Evolutionary conservation across 1,139 yeast species (phyloP).

Genomic region (Pneumocystis wakefieldiae): DNA sequence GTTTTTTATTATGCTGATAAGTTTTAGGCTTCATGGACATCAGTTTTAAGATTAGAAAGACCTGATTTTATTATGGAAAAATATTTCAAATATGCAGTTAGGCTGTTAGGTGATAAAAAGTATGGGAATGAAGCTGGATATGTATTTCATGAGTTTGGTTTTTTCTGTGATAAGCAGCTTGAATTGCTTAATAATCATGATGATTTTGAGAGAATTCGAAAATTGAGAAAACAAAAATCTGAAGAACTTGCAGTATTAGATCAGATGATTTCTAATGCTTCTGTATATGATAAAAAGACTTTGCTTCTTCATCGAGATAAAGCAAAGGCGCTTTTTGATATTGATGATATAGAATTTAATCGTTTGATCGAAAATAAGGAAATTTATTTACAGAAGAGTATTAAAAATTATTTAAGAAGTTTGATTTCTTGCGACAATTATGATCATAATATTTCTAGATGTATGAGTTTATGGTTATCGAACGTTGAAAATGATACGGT

Average conservation of each 20-base stretch:
- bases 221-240: background rate
- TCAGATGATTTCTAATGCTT: background rate
- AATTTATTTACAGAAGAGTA: slow-evolving; percentile 32
- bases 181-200: slow-evolving; percentile 33
- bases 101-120: slow-evolving; percentile 13
- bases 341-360: slow-evolving; percentile 28
- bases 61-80: slow-evolving; percentile 42
- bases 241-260: background rate
- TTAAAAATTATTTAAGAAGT: slow-evolving; percentile 45
- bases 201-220: slow-evolving; percentile 25
- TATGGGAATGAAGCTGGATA: slow-evolving; percentile 25
- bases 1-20: background rate
- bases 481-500: slow-evolving; percentile 32
- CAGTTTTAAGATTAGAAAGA: slow-evolving; percentile 53
- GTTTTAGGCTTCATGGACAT: slow-evolving; percentile 41
- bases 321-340: slow-evolving; percentile 1
- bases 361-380: slow-evolving; percentile 31
- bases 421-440: slow-evolving; percentile 32
- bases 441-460: slow-evolving; percentile 53
- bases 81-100: slow-evolving; percentile 37
- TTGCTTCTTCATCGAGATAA: background rate
- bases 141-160: slow-evolving; percentile 48
- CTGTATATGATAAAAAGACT: background rate
- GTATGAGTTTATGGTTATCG: slow-evolving; percentile 78
- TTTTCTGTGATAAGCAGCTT: slow-evolving; percentile 59